Conservation (phyloP, 2,329 filamentous ascomycete genomes). For the Knoxdaviesia proteae region DNA sequence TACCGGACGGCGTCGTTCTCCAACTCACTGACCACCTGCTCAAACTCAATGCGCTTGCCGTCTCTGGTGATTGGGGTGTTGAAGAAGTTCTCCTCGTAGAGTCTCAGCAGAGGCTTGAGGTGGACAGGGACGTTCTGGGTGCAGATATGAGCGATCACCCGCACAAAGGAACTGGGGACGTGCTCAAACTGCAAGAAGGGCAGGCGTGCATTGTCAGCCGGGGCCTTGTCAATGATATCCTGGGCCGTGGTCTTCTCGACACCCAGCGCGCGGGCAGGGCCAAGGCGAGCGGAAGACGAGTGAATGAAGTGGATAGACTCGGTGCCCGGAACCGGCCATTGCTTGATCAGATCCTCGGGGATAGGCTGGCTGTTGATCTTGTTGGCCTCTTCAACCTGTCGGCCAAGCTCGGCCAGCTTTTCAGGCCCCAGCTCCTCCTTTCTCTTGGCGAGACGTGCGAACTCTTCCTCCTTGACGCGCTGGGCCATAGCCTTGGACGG, state of each 20-base stretch:
- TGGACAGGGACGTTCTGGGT: conserved; percentile 60
- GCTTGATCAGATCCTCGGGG: conserved; percentile 58
- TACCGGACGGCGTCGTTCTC: conserved; percentile 85
- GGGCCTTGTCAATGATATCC: conserved; percentile 42
- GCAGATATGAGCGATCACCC: conserved; percentile 61
- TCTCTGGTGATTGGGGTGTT: conserved; percentile 66
- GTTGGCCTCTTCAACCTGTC: conserved; percentile 66
- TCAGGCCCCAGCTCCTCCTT: conserved; percentile 63
- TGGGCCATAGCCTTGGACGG: conserved; percentile 64
- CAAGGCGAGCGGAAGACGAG: conserved; percentile 65
- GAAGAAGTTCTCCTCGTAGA: conserved; percentile 89
- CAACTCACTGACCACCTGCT: conserved; percentile 76
- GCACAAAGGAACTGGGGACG: conserved; percentile 80
- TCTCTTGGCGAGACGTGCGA: conserved; percentile 56
- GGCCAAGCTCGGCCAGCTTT: conserved; percentile 52
- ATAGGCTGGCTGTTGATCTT: conserved; percentile 76
- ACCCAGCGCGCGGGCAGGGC: conserved; percentile 53
- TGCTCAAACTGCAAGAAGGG: conserved; percentile 89
- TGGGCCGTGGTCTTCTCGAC: conserved; percentile 49
- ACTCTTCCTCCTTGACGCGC: conserved; percentile 64
- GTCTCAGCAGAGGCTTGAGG: conserved; percentile 60
- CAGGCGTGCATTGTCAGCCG: conserved; percentile 2
- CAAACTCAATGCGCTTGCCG: conserved; percentile 63
- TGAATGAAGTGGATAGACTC: conserved; percentile 92
- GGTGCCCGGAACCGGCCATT: conserved; percentile 63